Base-by-base conservation (phyloP, 1,139 yeast species). In the Debaryomyces udenii region DNA sequence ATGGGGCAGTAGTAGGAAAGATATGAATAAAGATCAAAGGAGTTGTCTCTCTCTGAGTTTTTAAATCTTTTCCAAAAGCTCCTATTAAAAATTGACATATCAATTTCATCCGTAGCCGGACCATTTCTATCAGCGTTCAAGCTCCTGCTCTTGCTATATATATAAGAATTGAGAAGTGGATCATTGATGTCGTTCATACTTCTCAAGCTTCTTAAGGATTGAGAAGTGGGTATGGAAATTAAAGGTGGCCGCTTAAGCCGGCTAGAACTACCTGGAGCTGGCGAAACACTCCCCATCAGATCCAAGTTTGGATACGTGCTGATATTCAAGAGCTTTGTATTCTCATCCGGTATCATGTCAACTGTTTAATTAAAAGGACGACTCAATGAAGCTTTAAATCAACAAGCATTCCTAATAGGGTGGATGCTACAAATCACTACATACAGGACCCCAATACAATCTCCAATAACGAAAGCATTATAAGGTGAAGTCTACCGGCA, bases 1-100 rank as follows among this genome's bases (percentile, higher is more conserved):
- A 65, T 54, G 3, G 70, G 70, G n/a, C 64, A 41, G 42, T 66
- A 66, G 49, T 66, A 66, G 2, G 67, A 55, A 17, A 57, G 45
- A 44, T 66, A 66, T 7, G 68, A 63, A 35, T 46, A 56, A 13
- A 52, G 37, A 41, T 56, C 60, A 40, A 61, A 52, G 22, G 34
- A 6, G 10, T 38, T 35, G n/a, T 35, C 42, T 11, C 30, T 20
- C 9, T 30, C 31, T 31, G 23, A 11, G 20, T 20, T 29, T 30
- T 42, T 33, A 9, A 49, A 27, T 23, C 42, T 46, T n/a, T 45
- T 41, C 23, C 38, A 43, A 11, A 47, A 27, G 20, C 41, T 37
- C 20, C 37, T 44, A 27, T 41, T 44, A 31, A 43, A 35, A 24
- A 42, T 39, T 20, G 47, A 44, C 28, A 33, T 45, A 34, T 35